Conservation (phyloP, 2,329 filamentous ascomycete species). For the Aspergillus luchuensis region DNA sequence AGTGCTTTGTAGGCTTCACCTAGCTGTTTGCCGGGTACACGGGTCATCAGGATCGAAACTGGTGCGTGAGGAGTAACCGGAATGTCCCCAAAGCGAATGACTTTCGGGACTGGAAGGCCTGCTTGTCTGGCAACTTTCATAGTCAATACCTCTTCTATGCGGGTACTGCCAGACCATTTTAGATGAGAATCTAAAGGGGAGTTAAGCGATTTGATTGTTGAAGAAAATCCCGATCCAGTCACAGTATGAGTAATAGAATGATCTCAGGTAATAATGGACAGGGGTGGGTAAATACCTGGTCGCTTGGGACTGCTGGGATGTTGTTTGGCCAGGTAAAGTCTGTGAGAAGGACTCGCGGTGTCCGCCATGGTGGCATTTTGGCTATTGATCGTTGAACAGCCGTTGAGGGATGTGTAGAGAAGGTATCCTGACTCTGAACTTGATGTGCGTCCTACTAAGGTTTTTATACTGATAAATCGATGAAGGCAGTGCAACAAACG, state of each 20-base stretch:
- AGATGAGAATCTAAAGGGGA: conserved; percentile 45
- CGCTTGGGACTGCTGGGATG: conserved; percentile 13
- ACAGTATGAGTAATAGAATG: conserved; percentile 37
- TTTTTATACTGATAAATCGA: too few species aligned
- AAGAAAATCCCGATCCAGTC: conserved; percentile 29
- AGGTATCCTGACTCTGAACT: too few species aligned
- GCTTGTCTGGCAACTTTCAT: conserved; percentile 40
- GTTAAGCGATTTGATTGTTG: conserved; percentile 32
- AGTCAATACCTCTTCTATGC: conserved; percentile 38
- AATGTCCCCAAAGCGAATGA: conserved; percentile 39
- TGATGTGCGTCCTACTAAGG: too few species aligned
- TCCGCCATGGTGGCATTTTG: neutral
- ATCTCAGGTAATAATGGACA: conserved; percentile 32
- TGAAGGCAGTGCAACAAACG: too few species aligned
- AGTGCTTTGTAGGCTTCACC: neutral
- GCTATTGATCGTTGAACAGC: neutral
- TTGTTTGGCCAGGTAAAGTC: conserved; percentile 32
- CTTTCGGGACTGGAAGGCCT: conserved; percentile 38
- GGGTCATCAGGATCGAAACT: conserved; percentile 48
- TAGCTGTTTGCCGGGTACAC: conserved; percentile 33
- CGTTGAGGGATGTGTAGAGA: too few species aligned
- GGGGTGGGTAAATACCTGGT: conserved; percentile 30
- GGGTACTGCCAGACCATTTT: conserved; percentile 42
- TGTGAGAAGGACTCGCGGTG: conserved; percentile 19
- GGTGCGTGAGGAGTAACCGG: conserved; percentile 13